Base-by-base conservation (phyloP, 2,329 filamentous ascomycete genomes). In the Nemania sp. region DNA sequence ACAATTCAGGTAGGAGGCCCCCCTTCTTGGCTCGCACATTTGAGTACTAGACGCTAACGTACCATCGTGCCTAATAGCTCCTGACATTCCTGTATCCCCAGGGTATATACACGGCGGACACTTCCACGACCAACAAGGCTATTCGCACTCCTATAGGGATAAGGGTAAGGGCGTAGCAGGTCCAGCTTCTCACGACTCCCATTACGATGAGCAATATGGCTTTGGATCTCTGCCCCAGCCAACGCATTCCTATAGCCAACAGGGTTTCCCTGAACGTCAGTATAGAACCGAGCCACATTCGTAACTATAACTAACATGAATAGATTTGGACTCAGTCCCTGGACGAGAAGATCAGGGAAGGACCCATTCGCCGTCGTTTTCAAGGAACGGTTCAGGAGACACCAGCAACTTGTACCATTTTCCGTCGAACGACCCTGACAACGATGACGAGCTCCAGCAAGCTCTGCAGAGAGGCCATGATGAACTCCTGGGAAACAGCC, bases 41-140 rank as follows among this genome's bases (percentile, higher is more conserved):
- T 11, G 7, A 43, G 39, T 25, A 20, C 13, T 17, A 47, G 17
- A 35, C 35, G 25, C 54, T 66, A 43, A 68, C 46, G 12, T 12
- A 35, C 13, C 18, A 46, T 25, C 7, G 13, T 29, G 15, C 37
- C 42, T 34, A 17, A 17, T 55, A 67, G 65, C 50, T 34, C 32
- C 48, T 29, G 59, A 57, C 5, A 35, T 42, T 17, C 47, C 59
- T 40, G 56, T 50, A 3, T 63, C 65, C 3, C 49, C 69, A 45
- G 65, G 54, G 37, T 72, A 72, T 63, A 71, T 68, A 12, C 67
- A 65, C 51, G 50, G 68, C 53, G 39, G 32, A 11, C 54, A 46
- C 39, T 62, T 55, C n/a, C 53, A 65, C 21, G 21, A 52, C 18
- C 13, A 47, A 6, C 55, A 57, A 32, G 49, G 55, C 37, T 58